phyloP scores from a whole-genome alignment of 441 rosid species.

The Pelargonium fulgidum region DNA sequence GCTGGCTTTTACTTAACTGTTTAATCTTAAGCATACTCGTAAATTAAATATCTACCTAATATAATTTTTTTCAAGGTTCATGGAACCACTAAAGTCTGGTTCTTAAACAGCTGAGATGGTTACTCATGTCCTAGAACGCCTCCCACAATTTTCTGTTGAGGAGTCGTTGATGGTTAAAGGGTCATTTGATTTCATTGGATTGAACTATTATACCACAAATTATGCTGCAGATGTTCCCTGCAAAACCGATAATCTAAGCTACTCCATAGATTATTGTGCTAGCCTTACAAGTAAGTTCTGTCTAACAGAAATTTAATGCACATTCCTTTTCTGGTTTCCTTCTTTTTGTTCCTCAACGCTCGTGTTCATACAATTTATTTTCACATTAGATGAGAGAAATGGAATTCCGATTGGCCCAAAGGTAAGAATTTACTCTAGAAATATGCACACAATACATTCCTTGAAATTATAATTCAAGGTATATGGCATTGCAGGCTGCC shows the following conservation, averaged over 20 bases:
- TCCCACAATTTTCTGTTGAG: constrained; percentile 36
- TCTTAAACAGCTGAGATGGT: constrained; percentile 34
- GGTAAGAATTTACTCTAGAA: constrained; percentile 16
- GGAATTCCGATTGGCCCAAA: constrained; percentile 33
- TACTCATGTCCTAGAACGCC: constrained; percentile 26
- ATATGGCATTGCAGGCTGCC: constrained; percentile 26
- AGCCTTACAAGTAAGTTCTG: constrained; percentile 24
- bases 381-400: constrained; percentile 24
- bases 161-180: constrained; percentile 31
- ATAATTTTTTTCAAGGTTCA: constrained; percentile 12
- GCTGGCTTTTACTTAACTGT: too few relatives aligned
- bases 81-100: constrained; percentile 27
- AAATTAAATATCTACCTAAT: too few relatives aligned
- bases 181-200: constrained; percentile 45
- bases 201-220: constrained; percentile 37
- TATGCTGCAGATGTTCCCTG: constrained; percentile 27
- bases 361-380: not conserved
- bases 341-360: not conserved
- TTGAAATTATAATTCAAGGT: not conserved
- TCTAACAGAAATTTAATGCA: not conserved
- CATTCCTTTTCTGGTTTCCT: not conserved
- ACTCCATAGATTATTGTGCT: constrained; percentile 28
- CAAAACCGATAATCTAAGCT: constrained; percentile 20
- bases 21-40: too few relatives aligned
- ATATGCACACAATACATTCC: not conserved